These are phyloP conservation scores for Tetraselmis chui DNA, from an alignment of 139 green algal genomes.

Conservation along the genomic window DNA sequence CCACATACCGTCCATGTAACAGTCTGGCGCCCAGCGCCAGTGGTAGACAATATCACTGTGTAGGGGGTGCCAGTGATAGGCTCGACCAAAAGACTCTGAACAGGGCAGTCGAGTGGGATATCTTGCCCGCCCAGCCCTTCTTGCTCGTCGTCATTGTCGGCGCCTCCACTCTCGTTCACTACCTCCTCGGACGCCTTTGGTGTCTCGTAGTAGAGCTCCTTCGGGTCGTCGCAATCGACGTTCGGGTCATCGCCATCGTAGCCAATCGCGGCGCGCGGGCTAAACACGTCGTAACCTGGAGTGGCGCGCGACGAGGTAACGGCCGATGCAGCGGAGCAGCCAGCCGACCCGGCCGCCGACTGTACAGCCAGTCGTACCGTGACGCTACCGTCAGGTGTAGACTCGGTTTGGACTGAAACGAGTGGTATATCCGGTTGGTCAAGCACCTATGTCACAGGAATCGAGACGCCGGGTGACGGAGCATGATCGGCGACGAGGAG, in stretches of 20 bases:
- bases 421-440: neutral
- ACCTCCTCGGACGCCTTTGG: neutral
- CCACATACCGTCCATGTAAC: neutral
- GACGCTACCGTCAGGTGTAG: neutral
- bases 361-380: neutral
- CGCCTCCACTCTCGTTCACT: neutral
- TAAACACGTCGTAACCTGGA: neutral
- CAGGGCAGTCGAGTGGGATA: neutral
- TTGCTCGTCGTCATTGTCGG: neutral
- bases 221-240: neutral
- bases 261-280: neutral
- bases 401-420: neutral
- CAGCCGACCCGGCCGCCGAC: neutral
- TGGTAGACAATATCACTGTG: neutral
- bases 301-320: neutral
- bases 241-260: neutral
- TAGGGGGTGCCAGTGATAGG: neutral
- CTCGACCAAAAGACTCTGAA: neutral
- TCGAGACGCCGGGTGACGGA: neutral
- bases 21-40: neutral
- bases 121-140: neutral
- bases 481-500: neutral
- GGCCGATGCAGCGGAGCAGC: neutral
- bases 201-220: neutral
- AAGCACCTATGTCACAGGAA: neutral